Evolutionary conservation across 1,284 basidiomycete species (phyloP).

Genomic region (Albatrellus sp.): DNA sequence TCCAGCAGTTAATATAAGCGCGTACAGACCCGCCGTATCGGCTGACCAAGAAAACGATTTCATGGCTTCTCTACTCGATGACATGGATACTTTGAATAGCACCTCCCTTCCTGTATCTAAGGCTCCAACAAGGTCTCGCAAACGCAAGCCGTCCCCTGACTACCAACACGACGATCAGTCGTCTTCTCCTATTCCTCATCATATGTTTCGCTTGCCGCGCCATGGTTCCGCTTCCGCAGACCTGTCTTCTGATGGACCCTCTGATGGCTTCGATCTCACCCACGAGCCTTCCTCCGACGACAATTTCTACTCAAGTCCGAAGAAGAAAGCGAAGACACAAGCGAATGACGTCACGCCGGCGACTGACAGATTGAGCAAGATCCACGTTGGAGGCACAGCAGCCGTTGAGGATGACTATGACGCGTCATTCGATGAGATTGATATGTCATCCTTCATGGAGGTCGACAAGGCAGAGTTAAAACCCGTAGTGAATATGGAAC

Average conservation of each 20-base stretch:
- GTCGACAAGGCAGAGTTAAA: slow-evolving; percentile 19
- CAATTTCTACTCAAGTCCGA: slow-evolving; percentile 39
- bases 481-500: slow-evolving; percentile 15
- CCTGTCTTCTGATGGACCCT: slow-evolving; percentile 48
- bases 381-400: slow-evolving; percentile 37
- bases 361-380: slow-evolving; percentile 38
- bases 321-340: slow-evolving; percentile 43
- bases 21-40: slow-evolving; percentile 66
- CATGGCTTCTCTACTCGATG: slow-evolving; percentile 66
- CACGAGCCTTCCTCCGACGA: slow-evolving; percentile 41
- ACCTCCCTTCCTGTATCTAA: slow-evolving; percentile 10
- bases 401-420: slow-evolving; percentile 32
- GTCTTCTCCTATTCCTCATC: slow-evolving; percentile 16
- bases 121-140: slow-evolving; percentile 34
- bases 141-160: slow-evolving; percentile 61
- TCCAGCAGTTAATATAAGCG: slow-evolving; percentile 50
- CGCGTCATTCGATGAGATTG: slow-evolving; percentile 39
- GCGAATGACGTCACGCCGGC: slow-evolving; percentile 35
- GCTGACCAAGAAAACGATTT: slow-evolving; percentile 78
- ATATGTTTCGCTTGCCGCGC: slow-evolving; percentile 11
- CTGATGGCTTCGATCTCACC: slow-evolving; percentile 24
- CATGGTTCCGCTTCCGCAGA: slow-evolving; percentile 15
- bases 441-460: slow-evolving; percentile 47
- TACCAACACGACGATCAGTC: slow-evolving; percentile 16
- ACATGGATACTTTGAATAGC: slow-evolving; percentile 40